These are phyloP conservation scores for Sanguinoderma infundibulare DNA, from an alignment of 1,284 basidiomycete genomes.

Conservation along the genomic window DNA sequence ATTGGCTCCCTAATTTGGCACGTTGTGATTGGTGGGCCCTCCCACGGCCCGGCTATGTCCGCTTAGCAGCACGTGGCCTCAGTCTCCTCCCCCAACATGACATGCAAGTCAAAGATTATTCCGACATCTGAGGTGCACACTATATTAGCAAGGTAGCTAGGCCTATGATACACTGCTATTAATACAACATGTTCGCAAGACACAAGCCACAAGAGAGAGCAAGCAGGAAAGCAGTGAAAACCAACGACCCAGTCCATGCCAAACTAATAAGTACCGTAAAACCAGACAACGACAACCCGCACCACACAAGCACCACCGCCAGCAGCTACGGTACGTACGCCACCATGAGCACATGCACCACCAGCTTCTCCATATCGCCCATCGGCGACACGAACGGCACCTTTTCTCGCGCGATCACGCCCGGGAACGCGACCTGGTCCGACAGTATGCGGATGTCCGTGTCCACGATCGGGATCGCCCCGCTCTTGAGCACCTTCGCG, in stretches of 20 bases:
- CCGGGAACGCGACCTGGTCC: slow-evolving; percentile 50
- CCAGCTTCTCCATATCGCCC: slow-evolving; percentile 70
- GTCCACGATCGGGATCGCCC: slow-evolving; percentile 63
- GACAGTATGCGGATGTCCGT: slow-evolving; percentile 66
- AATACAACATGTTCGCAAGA: slow-evolving; percentile 25
- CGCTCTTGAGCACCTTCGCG: slow-evolving; percentile 64
- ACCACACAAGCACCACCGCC: too few species aligned
- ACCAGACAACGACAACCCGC: too few species aligned
- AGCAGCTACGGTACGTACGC: slow-evolving; percentile 65
- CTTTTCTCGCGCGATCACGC: slow-evolving; percentile 63
- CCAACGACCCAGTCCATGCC: slow-evolving; percentile 2
- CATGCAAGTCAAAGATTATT: too few species aligned
- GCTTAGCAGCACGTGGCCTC: too few species aligned
- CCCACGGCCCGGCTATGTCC: neutral
- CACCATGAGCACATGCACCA: slow-evolving; percentile 74
- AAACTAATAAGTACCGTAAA: too few species aligned
- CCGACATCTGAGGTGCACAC: too few species aligned
- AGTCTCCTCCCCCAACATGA: too few species aligned
- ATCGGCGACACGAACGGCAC: slow-evolving; percentile 65
- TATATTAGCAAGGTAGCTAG: neutral
- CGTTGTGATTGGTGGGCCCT: slow-evolving; percentile 4
- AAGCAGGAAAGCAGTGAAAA: slow-evolving; percentile 10
- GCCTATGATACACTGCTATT: slow-evolving; percentile 28
- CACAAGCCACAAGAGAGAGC: slow-evolving; percentile 17
- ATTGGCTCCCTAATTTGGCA: slow-evolving; percentile 17